A percentile compares a stretch with the other conserved stretches of the same genome.
Evolutionary conservation across 1,139 yeast species (phyloP).

Genomic region (Sugiyamaella novakii): DNA sequence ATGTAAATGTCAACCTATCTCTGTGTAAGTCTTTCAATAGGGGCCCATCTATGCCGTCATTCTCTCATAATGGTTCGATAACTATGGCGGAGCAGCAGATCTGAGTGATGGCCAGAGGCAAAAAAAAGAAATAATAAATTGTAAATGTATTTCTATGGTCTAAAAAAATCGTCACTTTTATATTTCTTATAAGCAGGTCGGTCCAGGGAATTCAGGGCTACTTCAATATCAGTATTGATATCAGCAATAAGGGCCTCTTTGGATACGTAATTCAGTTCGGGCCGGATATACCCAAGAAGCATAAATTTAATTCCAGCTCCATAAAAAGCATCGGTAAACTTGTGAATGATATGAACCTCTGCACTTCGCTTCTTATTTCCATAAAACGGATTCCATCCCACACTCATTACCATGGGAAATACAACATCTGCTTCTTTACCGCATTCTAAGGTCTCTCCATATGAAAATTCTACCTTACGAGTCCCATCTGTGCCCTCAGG

Average conservation of each 20-base stretch:
- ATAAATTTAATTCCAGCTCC: conserved; percentile 74
- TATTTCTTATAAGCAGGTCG: conserved; percentile 41
- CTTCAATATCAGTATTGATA: conserved; percentile 74
- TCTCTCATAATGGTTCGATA: too few species aligned
- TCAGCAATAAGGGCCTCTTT: conserved; percentile 85
- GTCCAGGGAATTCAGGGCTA: conserved; percentile 57
- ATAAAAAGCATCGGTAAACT: conserved; percentile 69
- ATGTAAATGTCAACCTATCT: too few species aligned
- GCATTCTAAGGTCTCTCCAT: conserved; percentile 54
- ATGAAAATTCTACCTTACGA: conserved; percentile 52
- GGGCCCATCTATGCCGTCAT: too few species aligned
- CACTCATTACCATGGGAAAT: conserved; percentile 89
- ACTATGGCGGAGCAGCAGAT: too few species aligned
- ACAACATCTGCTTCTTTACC: conserved; percentile 49
- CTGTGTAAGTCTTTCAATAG: too few species aligned
- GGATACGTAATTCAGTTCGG: conserved; percentile 85
- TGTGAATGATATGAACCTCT: conserved; percentile 83
- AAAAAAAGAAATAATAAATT: too few species aligned
- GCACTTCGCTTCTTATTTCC: conserved; percentile 61
- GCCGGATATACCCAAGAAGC: conserved; percentile 86
- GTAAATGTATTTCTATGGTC: conserved; percentile 8
- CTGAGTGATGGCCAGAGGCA: too few species aligned
- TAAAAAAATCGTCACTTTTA: conserved; percentile 32
- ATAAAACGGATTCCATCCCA: conserved; percentile 96
- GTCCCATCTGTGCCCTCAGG: conserved; percentile 17